Evolutionary conservation across 495 filamentous ascomycete genomes (phyloP).

Genomic region (Aspergillus sclerotiicarbonarius): DNA sequence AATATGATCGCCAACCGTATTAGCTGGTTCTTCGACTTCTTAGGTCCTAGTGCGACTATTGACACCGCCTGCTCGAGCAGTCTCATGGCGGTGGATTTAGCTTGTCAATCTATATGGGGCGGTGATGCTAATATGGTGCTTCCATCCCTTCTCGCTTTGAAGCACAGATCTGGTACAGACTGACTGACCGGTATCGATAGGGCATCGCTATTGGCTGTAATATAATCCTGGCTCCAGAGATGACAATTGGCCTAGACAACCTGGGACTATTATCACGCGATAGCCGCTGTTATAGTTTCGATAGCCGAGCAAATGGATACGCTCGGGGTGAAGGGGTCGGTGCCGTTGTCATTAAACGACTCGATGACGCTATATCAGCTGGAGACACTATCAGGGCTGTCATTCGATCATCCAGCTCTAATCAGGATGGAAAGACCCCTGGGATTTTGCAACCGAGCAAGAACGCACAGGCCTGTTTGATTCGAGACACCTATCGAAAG

Average conservation of each 20-base stretch:
- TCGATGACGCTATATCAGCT: constrained; percentile 36
- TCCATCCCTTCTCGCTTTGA: not conserved
- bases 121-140: constrained; percentile 25
- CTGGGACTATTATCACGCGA: constrained; percentile 34
- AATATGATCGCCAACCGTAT: constrained; percentile 38
- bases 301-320: constrained; percentile 42
- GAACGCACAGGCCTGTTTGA: constrained; percentile 39
- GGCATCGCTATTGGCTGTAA: constrained; percentile 14
- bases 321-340: constrained; percentile 46
- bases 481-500: constrained; percentile 38
- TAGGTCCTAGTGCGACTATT: constrained; percentile 39
- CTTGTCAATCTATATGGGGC: constrained; percentile 35
- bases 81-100: constrained; percentile 33
- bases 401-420: constrained; percentile 29
- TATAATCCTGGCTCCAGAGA: not conserved
- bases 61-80: constrained; percentile 46
- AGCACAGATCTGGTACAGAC: not conserved
- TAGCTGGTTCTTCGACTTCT: constrained; percentile 44
- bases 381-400: constrained; percentile 46
- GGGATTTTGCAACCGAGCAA: constrained; percentile 43
- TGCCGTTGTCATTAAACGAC: constrained; percentile 39
- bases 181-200: constrained; percentile 5
- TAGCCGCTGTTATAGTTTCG: constrained; percentile 40
- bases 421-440: constrained; percentile 53
- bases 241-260: constrained; percentile 21